Conservation (phyloP, 2,329 filamentous ascomycete species). For the Pestalotiopsis sp. region DNA sequence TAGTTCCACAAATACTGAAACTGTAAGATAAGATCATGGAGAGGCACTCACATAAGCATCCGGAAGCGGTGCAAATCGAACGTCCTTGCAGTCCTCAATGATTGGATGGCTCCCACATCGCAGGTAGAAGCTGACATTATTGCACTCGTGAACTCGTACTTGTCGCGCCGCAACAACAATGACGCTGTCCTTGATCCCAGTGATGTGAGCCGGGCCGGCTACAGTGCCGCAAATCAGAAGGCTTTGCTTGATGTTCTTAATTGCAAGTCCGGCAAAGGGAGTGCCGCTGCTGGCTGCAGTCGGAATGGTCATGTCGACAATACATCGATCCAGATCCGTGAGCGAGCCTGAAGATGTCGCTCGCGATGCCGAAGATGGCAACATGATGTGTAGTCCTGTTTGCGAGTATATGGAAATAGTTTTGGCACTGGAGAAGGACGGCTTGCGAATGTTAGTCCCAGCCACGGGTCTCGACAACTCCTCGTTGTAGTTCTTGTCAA, state of each 20-base stretch:
- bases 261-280: conserved; percentile 68
- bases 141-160: conserved; percentile 88
- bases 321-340: conserved; percentile 67
- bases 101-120: conserved; percentile 83
- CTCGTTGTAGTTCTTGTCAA: conserved; percentile 52
- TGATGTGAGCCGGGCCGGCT: conserved; percentile 81
- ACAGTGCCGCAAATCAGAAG: conserved; percentile 80
- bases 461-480: conserved; percentile 47
- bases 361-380: conserved; percentile 71
- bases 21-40: neutral
- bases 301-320: conserved; percentile 79
- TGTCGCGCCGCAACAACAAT: conserved; percentile 82
- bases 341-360: conserved; percentile 74
- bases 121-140: conserved; percentile 80
- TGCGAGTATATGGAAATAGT: conserved; percentile 70
- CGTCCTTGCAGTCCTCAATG: conserved; percentile 81
- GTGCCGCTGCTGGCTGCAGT: conserved; percentile 49
- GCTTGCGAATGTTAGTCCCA: conserved; percentile 48
- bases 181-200: conserved; percentile 70
- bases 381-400: conserved; percentile 70
- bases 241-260: conserved; percentile 71
- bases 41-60: conserved; percentile 62
- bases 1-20: neutral
- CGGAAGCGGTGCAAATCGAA: conserved; percentile 81
- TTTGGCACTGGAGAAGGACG: conserved; percentile 63